Base-by-base conservation (phyloP, 352 stramenopile species). In the Phytophthora idaei region DNA sequence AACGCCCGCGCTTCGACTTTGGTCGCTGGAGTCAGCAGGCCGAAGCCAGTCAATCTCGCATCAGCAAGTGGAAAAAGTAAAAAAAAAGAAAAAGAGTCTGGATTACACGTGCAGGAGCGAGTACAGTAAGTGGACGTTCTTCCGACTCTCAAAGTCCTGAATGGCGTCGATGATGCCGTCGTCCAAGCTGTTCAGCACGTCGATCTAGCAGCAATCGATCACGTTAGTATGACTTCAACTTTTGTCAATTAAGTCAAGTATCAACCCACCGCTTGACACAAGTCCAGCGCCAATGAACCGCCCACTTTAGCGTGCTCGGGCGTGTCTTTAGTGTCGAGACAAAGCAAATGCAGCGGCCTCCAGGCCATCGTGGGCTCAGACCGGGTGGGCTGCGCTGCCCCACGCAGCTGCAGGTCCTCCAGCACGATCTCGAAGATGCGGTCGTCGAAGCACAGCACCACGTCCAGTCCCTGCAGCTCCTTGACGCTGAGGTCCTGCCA, bases 391-490 rank as follows among this genome's bases (percentile, higher is more conserved):
- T 52, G 46, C 3, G 65, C 65, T 14, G 71, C 71, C 11, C 85
- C 67, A 11, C 81, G 79, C 39, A 92, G 68, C 71, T 92, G 83
- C 56, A 92, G 63, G 61, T 90, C 85, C 52, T 97, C 88, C 28
- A 94, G 61, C 15, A 97, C 85, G 29, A 94, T 92, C 65, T 96
- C 87, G 27, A 93, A 97, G 57, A 97, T 93, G 59, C 87, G 85
- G 72, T 94, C 85, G 70, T 97, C 90, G 72, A 97, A 97, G 78
- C 89, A 96, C n/a, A 97, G 58, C 29, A 96, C 84, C 17, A 97
- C 85, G 53, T 94, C 85, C 60, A 96, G 80, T 3, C 80, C 71
- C 27, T 90, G 80, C 17, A 96, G 65, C 66, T 96, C 88, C 31
- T 79, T 73, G 5, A 86, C 62, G 39, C 67, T 87, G 56, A 92